Evolutionary conservation across 306 rosid genomes (phyloP), one percentile per base, ranked within the genome.

Genomic region (Prunus mume): DNA sequence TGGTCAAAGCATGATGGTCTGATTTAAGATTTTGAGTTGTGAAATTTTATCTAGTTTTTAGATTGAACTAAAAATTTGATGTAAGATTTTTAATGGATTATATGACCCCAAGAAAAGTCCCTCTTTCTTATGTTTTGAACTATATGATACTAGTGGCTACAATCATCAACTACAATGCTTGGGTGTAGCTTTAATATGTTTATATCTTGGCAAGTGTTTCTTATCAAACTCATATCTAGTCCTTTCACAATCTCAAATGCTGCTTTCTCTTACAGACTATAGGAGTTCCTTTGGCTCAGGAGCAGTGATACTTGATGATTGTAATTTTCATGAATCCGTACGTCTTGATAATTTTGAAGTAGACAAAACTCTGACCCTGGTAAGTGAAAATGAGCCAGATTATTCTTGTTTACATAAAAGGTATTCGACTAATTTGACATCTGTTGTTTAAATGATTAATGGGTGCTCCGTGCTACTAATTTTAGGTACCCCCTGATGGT

Each of bases 291-390:
- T 83, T 65, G 90, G 90, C 79, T 88, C 93, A 20, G 93, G 89
- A 72, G 74, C 89, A 52, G 97, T 92, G 79, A 25, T 90, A 72
- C 88, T 92, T 74, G 97, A 90, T 84, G 97, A 92, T 78, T 92
- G 97, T 77, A 90, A 92, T 86, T 92, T 92, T 84, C 97, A 92
- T 81, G 96, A 92, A 84, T 90, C 97, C 72, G 97, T 92, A 67
- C 96, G 84, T 69, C 96, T 92, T 74, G 97, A 92, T 74, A 88
- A 73, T 83, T 92, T 92, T 75, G 93, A 90, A 56, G 52, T 74
- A 20, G 93, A 92, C 80, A 88, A 57, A 87, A 90, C 97, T 79
- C 82, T 92, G 82, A 79, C 88, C 77, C 78, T 92, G 84, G 97
- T 92, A 79, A 84, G 96, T 87, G 65, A 75, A 61, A 34, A 15